Base-by-base conservation (phyloP, 495 filamentous ascomycete species). In the Entonaema liquescens region DNA sequence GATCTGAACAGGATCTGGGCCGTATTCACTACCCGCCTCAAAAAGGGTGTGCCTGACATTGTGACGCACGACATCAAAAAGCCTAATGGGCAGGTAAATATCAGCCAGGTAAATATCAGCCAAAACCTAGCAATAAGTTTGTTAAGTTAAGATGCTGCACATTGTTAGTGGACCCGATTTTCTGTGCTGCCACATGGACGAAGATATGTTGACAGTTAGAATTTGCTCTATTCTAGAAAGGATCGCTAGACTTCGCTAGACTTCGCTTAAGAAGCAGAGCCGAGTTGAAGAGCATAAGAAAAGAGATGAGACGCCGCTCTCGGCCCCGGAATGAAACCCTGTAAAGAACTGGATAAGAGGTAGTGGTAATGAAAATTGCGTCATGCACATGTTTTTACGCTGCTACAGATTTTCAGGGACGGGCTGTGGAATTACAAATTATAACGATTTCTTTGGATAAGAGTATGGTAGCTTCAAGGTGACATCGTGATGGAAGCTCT, bases 51-150 rank as follows among this genome's bases (percentile, higher is more conserved):
- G 42, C 28, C 53, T 65, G 70, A 44, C 50, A 44, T 62, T 47
- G 44, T 61, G 65, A 73, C 64, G 70, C 70, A 73, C 57, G 61
- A 65, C 40, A 73, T 68, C 35, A 68, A 73, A 73, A 60, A 73
- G 70, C 61, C 70, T 73, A 68, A 73, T 68, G 61, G 57, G 31
- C 65, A 61, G 54, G 61, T 31, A 55, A 68, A 73, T 65, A 68
- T 69, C 65, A 68, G 70, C 65, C 65, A 68, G 54, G 61, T 31
- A 55, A 68, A 73, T 65, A 68, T 69, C 65, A 68, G 70, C 65
- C 65, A 68, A 73, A 73, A 68, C 60, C 70, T 57, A 62, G 61
- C 17, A 68, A 68, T 68, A 62, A 66, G 35, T 33, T 55, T 21
- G n/a, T 62, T 59, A 55, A 72, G 31, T 68, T 52, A 68, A 60